A percentile compares a stretch with the other conserved stretches of the same genome.
These are phyloP conservation scores for Rhizopogon salebrosus DNA, from an alignment of 768 basidiomycete genomes.

Conservation along the genomic window DNA sequence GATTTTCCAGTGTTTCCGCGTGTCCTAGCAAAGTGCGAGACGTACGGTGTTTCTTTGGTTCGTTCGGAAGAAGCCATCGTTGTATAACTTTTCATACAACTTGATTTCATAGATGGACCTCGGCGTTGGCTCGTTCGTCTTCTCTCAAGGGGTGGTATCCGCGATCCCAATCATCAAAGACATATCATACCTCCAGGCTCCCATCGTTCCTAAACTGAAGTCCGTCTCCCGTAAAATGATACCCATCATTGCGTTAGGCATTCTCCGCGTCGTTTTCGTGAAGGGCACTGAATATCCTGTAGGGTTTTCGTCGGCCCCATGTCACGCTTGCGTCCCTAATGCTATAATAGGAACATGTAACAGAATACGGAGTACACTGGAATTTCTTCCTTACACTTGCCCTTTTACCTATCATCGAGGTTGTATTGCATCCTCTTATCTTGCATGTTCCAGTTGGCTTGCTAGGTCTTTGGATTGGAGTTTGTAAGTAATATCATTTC, in stretches of 20 bases:
- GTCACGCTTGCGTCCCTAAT: conserved; percentile 7
- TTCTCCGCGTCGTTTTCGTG: conserved; percentile 76
- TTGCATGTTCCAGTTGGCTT: conserved; percentile 50
- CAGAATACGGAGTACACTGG: conserved; percentile 97
- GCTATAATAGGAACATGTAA: conserved; percentile 75
- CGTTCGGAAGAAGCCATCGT: conserved; percentile 15
- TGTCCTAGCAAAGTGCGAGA: conserved; percentile 85
- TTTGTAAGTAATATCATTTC: conserved; percentile 37
- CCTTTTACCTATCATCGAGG: conserved; percentile 68
- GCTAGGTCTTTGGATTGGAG: conserved; percentile 55
- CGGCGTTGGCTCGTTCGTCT: conserved; percentile 96
- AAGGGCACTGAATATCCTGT: conserved; percentile 96
- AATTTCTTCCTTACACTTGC: conserved; percentile 97
- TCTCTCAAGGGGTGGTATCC: conserved; percentile 92
- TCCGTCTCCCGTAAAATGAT: conserved; percentile 49
- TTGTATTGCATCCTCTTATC: conserved; percentile 64
- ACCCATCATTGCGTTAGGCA: conserved; percentile 68
- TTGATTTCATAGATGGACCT: conserved; percentile 78
- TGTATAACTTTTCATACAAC: not conserved
- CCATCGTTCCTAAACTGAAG: conserved; percentile 47
- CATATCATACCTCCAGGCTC: conserved; percentile 44
- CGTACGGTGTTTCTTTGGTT: conserved; percentile 92
- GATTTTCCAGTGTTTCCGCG: conserved; percentile 94
- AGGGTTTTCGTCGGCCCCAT: conserved; percentile 17
- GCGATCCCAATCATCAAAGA: conserved; percentile 74